Conservation (phyloP, 2,329 filamentous ascomycete species). For the Xylaria sp. region DNA sequence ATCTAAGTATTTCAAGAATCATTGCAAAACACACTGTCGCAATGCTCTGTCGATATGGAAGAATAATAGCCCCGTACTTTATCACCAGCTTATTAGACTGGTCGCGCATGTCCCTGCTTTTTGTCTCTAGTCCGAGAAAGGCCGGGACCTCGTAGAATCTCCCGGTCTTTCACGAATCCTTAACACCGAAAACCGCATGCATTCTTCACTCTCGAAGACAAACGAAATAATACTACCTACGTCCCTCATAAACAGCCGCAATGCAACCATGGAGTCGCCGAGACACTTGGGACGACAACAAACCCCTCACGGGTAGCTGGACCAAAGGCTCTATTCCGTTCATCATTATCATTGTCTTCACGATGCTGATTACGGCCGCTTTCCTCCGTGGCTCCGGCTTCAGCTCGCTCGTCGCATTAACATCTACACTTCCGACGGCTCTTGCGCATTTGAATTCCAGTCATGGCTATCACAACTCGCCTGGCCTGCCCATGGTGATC, state of each 20-base stretch:
- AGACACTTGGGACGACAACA: background rate
- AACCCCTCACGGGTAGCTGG: slow-evolving; percentile 13
- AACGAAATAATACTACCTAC: background rate
- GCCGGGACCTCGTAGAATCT: background rate
- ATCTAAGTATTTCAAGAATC: too few species aligned
- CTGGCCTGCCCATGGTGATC: slow-evolving; percentile 45
- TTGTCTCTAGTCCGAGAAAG: background rate
- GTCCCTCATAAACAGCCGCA: slow-evolving; percentile 7
- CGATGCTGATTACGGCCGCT: slow-evolving; percentile 16
- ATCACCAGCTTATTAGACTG: background rate
- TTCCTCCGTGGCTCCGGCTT: slow-evolving; percentile 14
- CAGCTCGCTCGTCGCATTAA: slow-evolving; percentile 10
- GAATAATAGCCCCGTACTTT: too few species aligned
- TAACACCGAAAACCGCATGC: background rate
- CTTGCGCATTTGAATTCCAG: slow-evolving; percentile 4
- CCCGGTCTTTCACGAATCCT: background rate
- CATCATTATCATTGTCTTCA: slow-evolving; percentile 13
- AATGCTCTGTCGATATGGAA: background rate
- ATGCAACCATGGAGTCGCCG: slow-evolving; percentile 14
- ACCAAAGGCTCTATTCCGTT: slow-evolving; percentile 5
- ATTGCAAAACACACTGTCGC: background rate
- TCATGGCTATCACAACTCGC: slow-evolving; percentile 24
- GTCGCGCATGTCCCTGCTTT: background rate
- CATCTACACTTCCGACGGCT: slow-evolving; percentile 13
- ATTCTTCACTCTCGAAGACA: background rate